phyloP scores from a whole-genome alignment of 768 basidiomycete species.

The Mycena galopus region DNA sequence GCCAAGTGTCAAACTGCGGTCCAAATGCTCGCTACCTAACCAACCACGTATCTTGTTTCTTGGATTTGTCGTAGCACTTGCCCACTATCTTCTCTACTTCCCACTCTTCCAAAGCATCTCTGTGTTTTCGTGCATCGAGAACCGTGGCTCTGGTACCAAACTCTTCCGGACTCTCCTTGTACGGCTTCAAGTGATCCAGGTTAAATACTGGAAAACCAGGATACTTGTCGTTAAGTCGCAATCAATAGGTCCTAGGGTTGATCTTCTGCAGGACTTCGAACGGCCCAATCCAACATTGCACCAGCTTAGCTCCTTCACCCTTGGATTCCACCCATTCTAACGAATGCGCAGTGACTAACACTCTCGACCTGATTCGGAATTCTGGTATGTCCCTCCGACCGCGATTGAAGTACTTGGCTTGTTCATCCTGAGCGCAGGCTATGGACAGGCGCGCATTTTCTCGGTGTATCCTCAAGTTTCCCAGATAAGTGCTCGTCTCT shows the following conservation, averaged over 20 bases:
- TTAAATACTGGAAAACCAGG: slow-evolving; percentile 29
- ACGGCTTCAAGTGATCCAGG: slow-evolving; percentile 29
- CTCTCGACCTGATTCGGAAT: slow-evolving; percentile 28
- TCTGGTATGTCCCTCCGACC: not conserved
- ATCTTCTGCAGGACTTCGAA: slow-evolving; percentile 35
- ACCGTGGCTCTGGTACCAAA: slow-evolving; percentile 14
- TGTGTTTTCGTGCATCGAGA: no score
- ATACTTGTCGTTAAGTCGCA: slow-evolving; percentile 24
- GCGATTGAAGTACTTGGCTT: slow-evolving; percentile 32
- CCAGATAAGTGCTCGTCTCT: not conserved
- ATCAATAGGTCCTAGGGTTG: slow-evolving; percentile 18
- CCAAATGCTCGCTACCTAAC: no score
- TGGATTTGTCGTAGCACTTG: not conserved
- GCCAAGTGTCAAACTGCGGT: no score
- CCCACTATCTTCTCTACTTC: not conserved
- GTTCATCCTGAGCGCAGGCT: no score
- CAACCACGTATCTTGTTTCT: no score
- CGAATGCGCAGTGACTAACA: slow-evolving; percentile 38
- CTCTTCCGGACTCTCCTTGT: not conserved
- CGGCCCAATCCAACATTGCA: not conserved
- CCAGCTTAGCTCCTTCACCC: slow-evolving; percentile 38
- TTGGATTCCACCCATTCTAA: slow-evolving; percentile 37
- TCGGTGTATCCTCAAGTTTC: not conserved
- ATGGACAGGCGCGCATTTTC: slow-evolving; percentile 30
- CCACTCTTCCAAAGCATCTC: not conserved